A percentile compares a stretch with the other conserved stretches of the same genome.
Conservation (phyloP, 2,329 filamentous ascomycete genomes). For the Lasiodiplodia sp. region DNA sequence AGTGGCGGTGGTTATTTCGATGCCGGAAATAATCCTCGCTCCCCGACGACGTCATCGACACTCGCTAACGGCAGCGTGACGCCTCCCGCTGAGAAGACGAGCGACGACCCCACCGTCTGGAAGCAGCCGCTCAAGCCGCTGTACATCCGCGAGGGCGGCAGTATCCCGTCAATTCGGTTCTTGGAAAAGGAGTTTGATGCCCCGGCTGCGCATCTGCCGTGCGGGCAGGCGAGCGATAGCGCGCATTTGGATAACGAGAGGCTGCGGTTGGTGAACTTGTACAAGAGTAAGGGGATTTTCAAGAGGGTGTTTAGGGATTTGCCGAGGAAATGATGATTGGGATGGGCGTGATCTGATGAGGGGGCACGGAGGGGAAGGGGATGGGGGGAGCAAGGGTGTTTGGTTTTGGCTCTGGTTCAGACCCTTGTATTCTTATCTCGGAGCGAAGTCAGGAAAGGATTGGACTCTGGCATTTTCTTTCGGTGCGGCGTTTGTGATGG, state of each 20-base stretch:
- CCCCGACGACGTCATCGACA: conserved; percentile 60
- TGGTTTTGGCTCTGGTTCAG: neutral
- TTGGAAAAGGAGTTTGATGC: conserved; percentile 93
- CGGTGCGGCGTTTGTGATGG: neutral
- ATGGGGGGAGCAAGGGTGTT: neutral
- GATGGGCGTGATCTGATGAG: neutral
- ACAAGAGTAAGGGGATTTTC: conserved; percentile 93
- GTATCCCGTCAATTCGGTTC: conserved; percentile 92
- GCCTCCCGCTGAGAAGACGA: conserved; percentile 36
- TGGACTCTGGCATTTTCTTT: neutral
- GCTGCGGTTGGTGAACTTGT: conserved; percentile 83
- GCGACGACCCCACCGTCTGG: conserved; percentile 35
- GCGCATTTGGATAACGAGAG: conserved; percentile 96
- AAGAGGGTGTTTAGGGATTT: conserved; percentile 80
- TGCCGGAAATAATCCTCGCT: conserved; percentile 37
- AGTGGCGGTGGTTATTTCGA: conserved; percentile 13
- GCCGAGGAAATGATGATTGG: conserved; percentile 42
- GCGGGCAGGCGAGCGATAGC: conserved; percentile 91
- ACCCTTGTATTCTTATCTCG: too few relatives aligned
- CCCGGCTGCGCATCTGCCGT: conserved; percentile 90
- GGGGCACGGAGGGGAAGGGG: neutral
- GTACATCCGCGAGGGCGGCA: conserved; percentile 95
- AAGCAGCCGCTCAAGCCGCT: conserved; percentile 66
- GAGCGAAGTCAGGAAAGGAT: neutral
- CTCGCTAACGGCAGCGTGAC: conserved; percentile 56